Percentiles rank a stretch among this genome's conserved stretches.
Evolutionary conservation across 352 stramenopile genomes (phyloP).

Genomic region (Phytophthora cactorum): DNA sequence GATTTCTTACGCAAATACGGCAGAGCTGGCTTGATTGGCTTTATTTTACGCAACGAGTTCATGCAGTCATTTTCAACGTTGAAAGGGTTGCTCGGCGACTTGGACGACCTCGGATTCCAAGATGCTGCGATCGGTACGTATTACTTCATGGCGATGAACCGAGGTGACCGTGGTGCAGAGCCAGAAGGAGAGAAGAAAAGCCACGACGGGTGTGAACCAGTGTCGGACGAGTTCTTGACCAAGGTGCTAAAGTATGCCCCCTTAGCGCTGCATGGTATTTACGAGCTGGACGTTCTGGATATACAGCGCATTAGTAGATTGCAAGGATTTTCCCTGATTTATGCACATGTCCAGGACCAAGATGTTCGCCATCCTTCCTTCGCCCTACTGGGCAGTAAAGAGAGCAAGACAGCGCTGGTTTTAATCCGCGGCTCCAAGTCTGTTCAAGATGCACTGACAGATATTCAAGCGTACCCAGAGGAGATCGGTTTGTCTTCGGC

Average conservation of each 20-base stretch:
- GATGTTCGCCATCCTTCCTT: constrained; percentile 85
- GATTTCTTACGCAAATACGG: constrained; percentile 89
- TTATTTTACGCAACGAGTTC: constrained; percentile 89
- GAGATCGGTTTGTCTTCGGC: constrained; percentile 65
- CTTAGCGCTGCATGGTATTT: constrained; percentile 83
- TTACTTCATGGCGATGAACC: constrained; percentile 92
- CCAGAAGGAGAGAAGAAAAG: constrained; percentile 67
- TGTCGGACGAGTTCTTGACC: constrained; percentile 75
- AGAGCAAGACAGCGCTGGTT: constrained; percentile 80
- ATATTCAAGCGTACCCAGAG: constrained; percentile 85
- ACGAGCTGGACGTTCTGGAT: constrained; percentile 83
- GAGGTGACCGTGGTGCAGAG: constrained; percentile 75
- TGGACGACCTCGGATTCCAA: constrained; percentile 84
- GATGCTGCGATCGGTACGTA: constrained; percentile 87
- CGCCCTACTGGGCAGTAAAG: constrained; percentile 76
- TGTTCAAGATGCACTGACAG: constrained; percentile 84
- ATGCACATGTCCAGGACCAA: constrained; percentile 83
- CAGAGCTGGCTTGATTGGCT: constrained; percentile 74
- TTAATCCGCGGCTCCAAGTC: constrained; percentile 88
- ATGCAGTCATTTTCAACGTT: constrained; percentile 90
- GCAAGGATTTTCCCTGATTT: constrained; percentile 82
- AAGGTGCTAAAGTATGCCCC: constrained; percentile 80
- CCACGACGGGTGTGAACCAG: constrained; percentile 58
- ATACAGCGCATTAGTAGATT: constrained; percentile 85
- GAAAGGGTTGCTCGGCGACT: constrained; percentile 78